Evolutionary conservation across 1,284 basidiomycete genomes (phyloP).

Genomic region (Meripilus lineatus): DNA sequence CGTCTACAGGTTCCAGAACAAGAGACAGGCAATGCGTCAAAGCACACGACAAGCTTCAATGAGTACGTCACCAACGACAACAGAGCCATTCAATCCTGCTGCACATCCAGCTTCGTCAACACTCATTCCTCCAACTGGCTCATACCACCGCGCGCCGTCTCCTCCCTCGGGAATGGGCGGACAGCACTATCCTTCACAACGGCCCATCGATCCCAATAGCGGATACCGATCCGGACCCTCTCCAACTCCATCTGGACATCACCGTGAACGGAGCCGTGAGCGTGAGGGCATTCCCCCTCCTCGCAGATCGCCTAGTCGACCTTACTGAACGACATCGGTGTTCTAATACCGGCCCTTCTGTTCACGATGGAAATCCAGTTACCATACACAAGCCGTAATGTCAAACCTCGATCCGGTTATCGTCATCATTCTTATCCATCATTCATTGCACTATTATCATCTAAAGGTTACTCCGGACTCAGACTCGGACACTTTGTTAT

Average conservation of each 20-base stretch:
- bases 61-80: slow-evolving; percentile 19
- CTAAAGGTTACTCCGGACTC: too few species aligned
- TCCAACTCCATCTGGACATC: slow-evolving; percentile 9
- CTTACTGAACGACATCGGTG: too few species aligned
- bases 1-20: slow-evolving; percentile 88
- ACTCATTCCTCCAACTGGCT: slow-evolving; percentile 1
- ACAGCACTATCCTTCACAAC: slow-evolving; percentile 6
- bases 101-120: slow-evolving; percentile 9
- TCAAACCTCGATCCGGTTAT: too few species aligned
- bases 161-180: slow-evolving; percentile 8
- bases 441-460: too few species aligned
- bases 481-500: too few species aligned
- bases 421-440: too few species aligned
- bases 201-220: slow-evolving; percentile 5
- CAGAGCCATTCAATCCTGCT: slow-evolving; percentile 14
- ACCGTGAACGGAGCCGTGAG: slow-evolving; percentile 3
- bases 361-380: too few species aligned
- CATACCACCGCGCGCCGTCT: slow-evolving; percentile 10
- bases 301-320: slow-evolving; percentile 5
- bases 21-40: slow-evolving; percentile 75
- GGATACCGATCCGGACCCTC: slow-evolving; percentile 10
- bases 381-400: too few species aligned
- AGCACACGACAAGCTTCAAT: slow-evolving; percentile 59
- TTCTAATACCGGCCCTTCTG: too few species aligned
- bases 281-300: slow-evolving; percentile 1